These are phyloP conservation scores for Prunus padus DNA, from an alignment of 306 rosid genomes.

Conservation along the genomic window DNA sequence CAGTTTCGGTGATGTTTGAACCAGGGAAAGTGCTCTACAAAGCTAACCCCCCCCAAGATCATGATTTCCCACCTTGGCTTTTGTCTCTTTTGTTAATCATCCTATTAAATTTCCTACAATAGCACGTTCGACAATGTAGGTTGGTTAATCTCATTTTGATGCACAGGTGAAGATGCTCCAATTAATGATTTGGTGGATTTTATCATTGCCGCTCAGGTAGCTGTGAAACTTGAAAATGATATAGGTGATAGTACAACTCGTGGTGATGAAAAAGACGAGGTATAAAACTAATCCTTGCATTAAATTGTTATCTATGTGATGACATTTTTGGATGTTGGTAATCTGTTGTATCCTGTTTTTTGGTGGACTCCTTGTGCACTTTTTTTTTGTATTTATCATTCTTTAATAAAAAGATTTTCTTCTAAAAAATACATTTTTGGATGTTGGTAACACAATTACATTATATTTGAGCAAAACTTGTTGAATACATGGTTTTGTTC, in stretches of 20 bases:
- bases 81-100: conserved; percentile 4
- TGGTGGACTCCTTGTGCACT: too few relatives aligned
- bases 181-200: conserved; percentile 75
- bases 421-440: conserved; percentile 6
- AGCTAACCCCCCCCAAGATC: neutral
- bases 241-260: conserved; percentile 33
- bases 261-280: conserved; percentile 57
- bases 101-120: neutral
- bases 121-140: neutral
- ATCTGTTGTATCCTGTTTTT: too few relatives aligned
- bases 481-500: neutral
- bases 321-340: conserved; percentile 18
- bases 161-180: conserved; percentile 66
- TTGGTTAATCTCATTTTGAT: conserved; percentile 16
- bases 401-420: too few relatives aligned
- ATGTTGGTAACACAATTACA: conserved; percentile 1
- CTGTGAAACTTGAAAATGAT: conserved; percentile 58
- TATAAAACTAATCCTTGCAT: conserved; percentile 20
- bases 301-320: neutral
- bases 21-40: neutral
- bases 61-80: conserved; percentile 1
- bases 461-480: neutral
- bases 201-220: conserved; percentile 79
- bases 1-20: neutral
- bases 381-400: too few relatives aligned